phyloP scores from a whole-genome alignment of 257 asterid genomes.

The Fraxinus quadrangulata region DNA sequence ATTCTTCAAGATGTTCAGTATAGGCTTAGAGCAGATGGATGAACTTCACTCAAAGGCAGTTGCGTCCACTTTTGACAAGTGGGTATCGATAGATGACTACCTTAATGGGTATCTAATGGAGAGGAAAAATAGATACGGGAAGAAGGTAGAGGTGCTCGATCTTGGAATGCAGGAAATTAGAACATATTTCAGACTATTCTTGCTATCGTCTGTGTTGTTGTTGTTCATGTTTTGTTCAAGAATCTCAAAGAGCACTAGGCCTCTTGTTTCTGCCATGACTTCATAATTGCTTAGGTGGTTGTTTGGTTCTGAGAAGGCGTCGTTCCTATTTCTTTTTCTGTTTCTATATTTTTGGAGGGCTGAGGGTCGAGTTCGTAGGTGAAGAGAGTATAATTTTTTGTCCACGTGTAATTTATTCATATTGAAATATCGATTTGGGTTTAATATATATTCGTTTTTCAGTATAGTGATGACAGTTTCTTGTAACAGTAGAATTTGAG shows the following conservation, averaged over 20 bases:
- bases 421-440: conserved; percentile 21
- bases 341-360: conserved; percentile 12
- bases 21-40: conserved; percentile 69
- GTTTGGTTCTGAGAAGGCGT: conserved; percentile 19
- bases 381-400: conserved; percentile 18
- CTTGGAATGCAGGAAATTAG: conserved; percentile 94
- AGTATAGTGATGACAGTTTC: background rate
- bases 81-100: conserved; percentile 87
- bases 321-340: conserved; percentile 15
- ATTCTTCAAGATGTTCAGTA: conserved; percentile 72
- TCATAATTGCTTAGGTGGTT: conserved; percentile 37
- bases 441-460: conserved; percentile 30
- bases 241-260: conserved; percentile 82
- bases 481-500: too few species aligned
- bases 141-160: conserved; percentile 90
- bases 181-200: conserved; percentile 83
- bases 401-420: conserved; percentile 40
- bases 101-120: conserved; percentile 82
- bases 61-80: conserved; percentile 56
- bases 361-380: conserved; percentile 4
- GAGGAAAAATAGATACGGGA: conserved; percentile 76
- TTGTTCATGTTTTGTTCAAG: conserved; percentile 97
- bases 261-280: conserved; percentile 71
- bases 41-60: conserved; percentile 55
- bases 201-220: conserved; percentile 86